Base-by-base conservation (phyloP, 2,329 filamentous ascomycete species). In the Xylariaceae sp. region DNA sequence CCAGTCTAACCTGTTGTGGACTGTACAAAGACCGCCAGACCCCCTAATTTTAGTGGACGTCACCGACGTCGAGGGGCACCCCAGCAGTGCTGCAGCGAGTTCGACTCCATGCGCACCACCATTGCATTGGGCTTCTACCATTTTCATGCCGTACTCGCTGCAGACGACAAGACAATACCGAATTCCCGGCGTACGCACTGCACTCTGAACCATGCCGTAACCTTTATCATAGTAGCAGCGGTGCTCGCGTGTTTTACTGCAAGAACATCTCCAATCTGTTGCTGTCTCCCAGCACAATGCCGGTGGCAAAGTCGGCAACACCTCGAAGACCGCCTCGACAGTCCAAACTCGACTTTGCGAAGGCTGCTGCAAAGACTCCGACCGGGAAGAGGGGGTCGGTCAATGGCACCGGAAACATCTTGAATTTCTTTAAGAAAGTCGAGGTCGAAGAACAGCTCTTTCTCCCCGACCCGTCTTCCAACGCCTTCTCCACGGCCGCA, bases 381-480 rank as follows among this genome's bases (percentile, higher is more conserved):
- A 52, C 53, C 18, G 55, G 56, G 12, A 66, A 62, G 53, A 63
- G 68, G 56, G 71, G 68, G 44, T 62, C 71, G 3, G 58, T 72
- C 1, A 89, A 88, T 59, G 74, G 75, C 6, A 90, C 83, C 55
- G 89, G 75, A 6, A 89, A 83, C 55, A 89, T 90, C 31, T 69
- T 89, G 12, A 89, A 70, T 55, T 90, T 89, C 66, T 90, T 90
- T 64, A 83, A 87, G 61, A 90, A 89, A 62, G 75, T 80, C 0
- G 77, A 81, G 36, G 77, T 79, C 45, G 71, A 77, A 49, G 76
- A 85, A 54, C 72, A 83, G 48, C 75, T 87, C 10, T 86, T 88
- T 48, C 67, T 74, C 3, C 68, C 72, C 19, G 66, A 60, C 3
- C 22, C 22, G 22, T 19, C 49, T 50, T 56, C 18, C 49, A 30